Percentiles rank a stretch among this genome's conserved stretches.
Evolutionary conservation across 2,329 filamentous ascomycete genomes (phyloP).

Genomic region (Botrytis byssoidea): DNA sequence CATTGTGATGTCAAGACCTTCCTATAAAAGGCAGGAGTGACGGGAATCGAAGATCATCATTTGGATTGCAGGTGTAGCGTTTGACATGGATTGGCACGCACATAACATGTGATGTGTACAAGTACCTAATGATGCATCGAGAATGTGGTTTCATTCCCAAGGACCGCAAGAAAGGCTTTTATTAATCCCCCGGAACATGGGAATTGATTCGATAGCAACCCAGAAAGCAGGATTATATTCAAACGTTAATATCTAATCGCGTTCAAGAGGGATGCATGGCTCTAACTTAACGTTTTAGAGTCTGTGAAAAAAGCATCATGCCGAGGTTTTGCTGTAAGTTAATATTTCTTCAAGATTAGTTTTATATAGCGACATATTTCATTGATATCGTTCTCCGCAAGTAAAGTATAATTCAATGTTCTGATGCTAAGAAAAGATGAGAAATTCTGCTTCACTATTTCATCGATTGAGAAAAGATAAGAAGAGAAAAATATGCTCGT

Average conservation of each 20-base stretch:
- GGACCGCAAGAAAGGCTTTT: not conserved
- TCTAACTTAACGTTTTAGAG: not conserved
- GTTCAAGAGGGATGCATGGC: not conserved
- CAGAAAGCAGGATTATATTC: not conserved
- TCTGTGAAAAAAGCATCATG: not conserved
- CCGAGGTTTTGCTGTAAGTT: not conserved
- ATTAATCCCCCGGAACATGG: not conserved
- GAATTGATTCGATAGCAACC: not conserved
- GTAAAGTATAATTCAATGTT: not conserved
- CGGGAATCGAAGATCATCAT: not conserved
- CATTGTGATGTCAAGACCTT: slow-evolving; percentile 9
- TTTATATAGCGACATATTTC: not conserved
- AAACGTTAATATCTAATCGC: too few relatives aligned
- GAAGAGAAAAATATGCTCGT: not conserved
- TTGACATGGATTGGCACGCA: not conserved
- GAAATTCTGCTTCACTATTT: not conserved
- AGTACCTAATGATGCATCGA: not conserved
- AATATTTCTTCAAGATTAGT: not conserved
- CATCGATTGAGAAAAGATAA: not conserved
- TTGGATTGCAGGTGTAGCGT: not conserved
- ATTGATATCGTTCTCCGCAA: not conserved
- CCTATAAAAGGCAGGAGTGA: not conserved
- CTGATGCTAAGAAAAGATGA: not conserved
- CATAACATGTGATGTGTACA: not conserved
- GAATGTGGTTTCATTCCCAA: not conserved